These are phyloP conservation scores for Cruciata laevipes DNA, from an alignment of 257 asterid genomes.

Conservation along the genomic window DNA sequence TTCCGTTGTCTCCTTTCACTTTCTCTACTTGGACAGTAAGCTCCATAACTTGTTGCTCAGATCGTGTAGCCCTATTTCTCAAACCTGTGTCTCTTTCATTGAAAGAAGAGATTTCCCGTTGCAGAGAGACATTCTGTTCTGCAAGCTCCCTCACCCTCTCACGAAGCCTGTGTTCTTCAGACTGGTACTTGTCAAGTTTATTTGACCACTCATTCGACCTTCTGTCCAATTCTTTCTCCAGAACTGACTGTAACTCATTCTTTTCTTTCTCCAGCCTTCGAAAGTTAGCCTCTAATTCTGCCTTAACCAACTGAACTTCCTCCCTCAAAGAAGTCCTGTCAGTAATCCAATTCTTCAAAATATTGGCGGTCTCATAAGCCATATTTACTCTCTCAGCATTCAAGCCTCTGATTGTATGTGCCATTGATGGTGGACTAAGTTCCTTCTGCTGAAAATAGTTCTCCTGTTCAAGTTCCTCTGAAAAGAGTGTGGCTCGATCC, in stretches of 20 bases:
- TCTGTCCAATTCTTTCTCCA: constrained; percentile 88
- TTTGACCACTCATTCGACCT: constrained; percentile 85
- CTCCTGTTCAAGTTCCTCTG: constrained; percentile 60
- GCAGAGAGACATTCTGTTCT: constrained; percentile 90
- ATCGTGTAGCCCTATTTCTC: constrained; percentile 35
- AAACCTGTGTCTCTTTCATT: constrained; percentile 56
- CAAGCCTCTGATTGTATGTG: constrained; percentile 53
- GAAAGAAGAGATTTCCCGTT: constrained; percentile 72
- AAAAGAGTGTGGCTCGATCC: constrained; percentile 51
- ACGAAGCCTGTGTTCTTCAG: constrained; percentile 89
- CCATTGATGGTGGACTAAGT: constrained; percentile 44
- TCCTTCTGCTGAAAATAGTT: constrained; percentile 46
- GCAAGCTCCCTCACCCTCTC: constrained; percentile 94
- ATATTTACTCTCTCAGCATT: constrained; percentile 64
- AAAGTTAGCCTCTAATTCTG: constrained; percentile 42
- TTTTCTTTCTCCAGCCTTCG: constrained; percentile 76
- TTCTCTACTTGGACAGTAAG: constrained; percentile 45
- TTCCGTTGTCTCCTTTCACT: constrained; percentile 44
- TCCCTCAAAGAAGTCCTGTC: constrained; percentile 66
- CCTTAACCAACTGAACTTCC: constrained; percentile 40
- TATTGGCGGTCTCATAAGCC: constrained; percentile 62
- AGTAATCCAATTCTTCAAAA: constrained; percentile 62
- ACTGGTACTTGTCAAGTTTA: constrained; percentile 78
- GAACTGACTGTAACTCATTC: constrained; percentile 62
- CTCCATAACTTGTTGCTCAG: constrained; percentile 58